Base-by-base conservation (phyloP, 2,329 filamentous ascomycete genomes). In the Diaporthe destruens region DNA sequence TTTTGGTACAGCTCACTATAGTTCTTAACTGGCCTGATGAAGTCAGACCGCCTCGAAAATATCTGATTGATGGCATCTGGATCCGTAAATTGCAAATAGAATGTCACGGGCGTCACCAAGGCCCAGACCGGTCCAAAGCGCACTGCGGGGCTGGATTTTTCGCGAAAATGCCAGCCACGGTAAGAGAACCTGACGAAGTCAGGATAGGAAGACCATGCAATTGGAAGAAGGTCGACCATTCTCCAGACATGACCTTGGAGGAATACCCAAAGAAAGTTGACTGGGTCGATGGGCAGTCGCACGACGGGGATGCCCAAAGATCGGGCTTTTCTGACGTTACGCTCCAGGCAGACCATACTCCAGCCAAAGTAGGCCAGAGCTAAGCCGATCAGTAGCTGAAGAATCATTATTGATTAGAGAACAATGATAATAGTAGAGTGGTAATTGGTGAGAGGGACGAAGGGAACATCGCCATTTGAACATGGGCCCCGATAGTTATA, bases 261-360 rank as follows among this genome's bases (percentile, higher is more conserved):
- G 3, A 79, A 47, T 8, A 76, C 72, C 78, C 78, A 80, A 14
- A 75, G 11, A 34, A 75, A 44, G 65, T 77, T 79, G 44, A 77
- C 75, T 0, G 74, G 66, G 51, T 76, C 75, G 51, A 80, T 71
- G 1, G 75, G 76, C 5, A 79, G 39, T 4, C 78, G 75, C 39
- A 79, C 71, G 18, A 76, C 23, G 12, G 77, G 76, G 0, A 80
- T 63, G 3, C 71, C 51, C 16, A 80, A 16, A 0, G n/a, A 32
- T 12, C 71, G 70, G 3, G 77, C 78, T n/a, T 77, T 76, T 34
- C 75, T 76, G 4, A 75, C 72, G 29, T 79, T 78, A 9, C 57
- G 47, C 63, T 79, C 77, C 29, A 79, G 59, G 32, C 76, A 75
- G 23, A 59, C 59, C 16, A 77, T 8, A 3, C 71, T 78, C 76